These are phyloP conservation scores for Sporisorium sorghi DNA, from an alignment of 1,284 basidiomycete genomes.

Conservation along the genomic window DNA sequence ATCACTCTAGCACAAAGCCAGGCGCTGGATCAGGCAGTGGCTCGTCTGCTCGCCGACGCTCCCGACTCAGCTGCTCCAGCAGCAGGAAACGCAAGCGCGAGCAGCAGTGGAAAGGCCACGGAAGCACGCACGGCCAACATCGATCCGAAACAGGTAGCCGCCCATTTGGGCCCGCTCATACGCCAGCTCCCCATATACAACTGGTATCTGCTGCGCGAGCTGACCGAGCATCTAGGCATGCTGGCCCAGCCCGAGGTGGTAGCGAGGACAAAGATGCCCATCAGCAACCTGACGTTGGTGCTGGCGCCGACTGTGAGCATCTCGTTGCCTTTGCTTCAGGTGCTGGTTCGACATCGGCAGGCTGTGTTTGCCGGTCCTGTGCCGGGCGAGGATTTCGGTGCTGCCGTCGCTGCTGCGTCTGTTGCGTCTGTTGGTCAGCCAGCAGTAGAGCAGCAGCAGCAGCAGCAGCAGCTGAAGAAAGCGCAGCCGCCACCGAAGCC, in stretches of 20 bases:
- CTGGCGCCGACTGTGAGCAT: conserved; percentile 65
- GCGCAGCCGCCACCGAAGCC: conserved; percentile 19
- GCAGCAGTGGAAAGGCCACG: conserved; percentile 13
- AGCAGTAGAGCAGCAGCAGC: background rate
- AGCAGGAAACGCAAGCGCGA: background rate
- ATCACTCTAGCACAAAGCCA: conserved; percentile 30
- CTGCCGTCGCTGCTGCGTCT: conserved; percentile 11
- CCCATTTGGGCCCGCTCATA: conserved; percentile 43
- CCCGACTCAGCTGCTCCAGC: background rate
- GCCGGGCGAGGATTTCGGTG: conserved; percentile 20
- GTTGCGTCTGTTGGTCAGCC: background rate
- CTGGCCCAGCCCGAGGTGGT: conserved; percentile 46
- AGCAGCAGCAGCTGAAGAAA: background rate
- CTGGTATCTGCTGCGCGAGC: conserved; percentile 67
- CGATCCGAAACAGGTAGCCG: background rate
- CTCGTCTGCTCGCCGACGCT: conserved; percentile 13
- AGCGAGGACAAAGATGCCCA: conserved; percentile 62
- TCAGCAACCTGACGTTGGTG: conserved; percentile 63
- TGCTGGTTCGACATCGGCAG: conserved; percentile 49
- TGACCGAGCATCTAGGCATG: conserved; percentile 54
- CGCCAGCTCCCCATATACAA: conserved; percentile 48
- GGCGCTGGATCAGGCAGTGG: conserved; percentile 38
- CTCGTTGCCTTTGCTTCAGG: conserved; percentile 53
- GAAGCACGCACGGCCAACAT: conserved; percentile 23
- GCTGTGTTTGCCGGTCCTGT: conserved; percentile 43